A percentile compares a stretch with the other conserved stretches of the same genome.
phyloP scores from a whole-genome alignment of 2,329 filamentous ascomycete species.

The Arthrinium puccinioides region DNA sequence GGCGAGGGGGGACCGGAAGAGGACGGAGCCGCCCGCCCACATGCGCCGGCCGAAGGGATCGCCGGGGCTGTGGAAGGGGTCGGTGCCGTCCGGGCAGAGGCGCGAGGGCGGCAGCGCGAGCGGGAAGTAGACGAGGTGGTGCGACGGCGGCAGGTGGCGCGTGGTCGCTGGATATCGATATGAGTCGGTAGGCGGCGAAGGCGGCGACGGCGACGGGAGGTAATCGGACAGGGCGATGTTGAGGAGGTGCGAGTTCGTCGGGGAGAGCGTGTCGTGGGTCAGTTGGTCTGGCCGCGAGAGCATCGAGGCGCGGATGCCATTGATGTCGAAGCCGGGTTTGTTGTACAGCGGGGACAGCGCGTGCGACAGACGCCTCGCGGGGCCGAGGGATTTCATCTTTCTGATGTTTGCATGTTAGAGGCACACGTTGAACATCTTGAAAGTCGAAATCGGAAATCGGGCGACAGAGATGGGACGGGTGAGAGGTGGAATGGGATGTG shows the following conservation, averaged over 20 bases:
- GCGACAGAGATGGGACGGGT: no score
- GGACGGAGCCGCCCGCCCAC: conserved; percentile 78
- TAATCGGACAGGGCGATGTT: conserved; percentile 52
- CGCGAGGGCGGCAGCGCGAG: conserved; percentile 52
- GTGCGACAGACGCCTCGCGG: no score
- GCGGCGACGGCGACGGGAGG: conserved; percentile 22
- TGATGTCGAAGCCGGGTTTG: conserved; percentile 13
- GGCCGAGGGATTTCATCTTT: no score
- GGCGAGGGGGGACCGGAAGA: conserved; percentile 35
- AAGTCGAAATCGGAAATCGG: no score
- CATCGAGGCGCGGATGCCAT: conserved; percentile 16
- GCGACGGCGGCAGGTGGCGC: conserved; percentile 49
- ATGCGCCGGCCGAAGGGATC: conserved; percentile 66
- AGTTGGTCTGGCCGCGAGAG: conserved; percentile 14
- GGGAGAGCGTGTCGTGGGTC: conserved; percentile 33
- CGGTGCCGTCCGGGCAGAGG: conserved; percentile 78
- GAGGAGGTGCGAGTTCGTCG: conserved; percentile 59
- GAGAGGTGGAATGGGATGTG: no score
- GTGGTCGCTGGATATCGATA: not conserved
- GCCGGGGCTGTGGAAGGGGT: conserved; percentile 70
- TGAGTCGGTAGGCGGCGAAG: not conserved
- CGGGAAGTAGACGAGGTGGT: conserved; percentile 87
- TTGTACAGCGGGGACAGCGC: no score
- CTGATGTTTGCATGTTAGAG: no score
- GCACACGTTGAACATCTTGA: no score